phyloP scores from a whole-genome alignment of 768 basidiomycete genomes.

The Calocera viscosa region DNA sequence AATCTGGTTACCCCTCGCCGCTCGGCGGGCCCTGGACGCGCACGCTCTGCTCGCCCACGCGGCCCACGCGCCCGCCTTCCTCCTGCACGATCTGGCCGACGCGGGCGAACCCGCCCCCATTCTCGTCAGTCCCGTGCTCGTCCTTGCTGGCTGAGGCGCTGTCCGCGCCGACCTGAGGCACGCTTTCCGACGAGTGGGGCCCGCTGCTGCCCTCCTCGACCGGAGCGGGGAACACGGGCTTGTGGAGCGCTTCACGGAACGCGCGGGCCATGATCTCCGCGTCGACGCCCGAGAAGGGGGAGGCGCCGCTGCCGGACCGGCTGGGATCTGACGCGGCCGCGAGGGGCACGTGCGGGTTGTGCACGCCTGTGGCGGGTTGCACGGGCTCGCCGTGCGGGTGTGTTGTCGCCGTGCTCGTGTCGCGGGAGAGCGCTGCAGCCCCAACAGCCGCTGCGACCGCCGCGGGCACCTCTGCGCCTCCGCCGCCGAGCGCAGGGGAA shows the following conservation, averaged over 20 bases:
- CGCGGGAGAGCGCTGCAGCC: background rate
- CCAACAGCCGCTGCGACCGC: background rate
- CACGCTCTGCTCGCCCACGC: slow-evolving; percentile 4
- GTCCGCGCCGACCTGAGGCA: background rate
- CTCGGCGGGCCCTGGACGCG: background rate
- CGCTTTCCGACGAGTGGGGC: background rate
- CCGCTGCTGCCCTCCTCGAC: slow-evolving; percentile 55
- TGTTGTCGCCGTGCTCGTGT: background rate
- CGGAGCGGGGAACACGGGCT: slow-evolving; percentile 71
- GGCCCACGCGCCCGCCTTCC: background rate
- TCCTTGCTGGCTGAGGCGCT: background rate
- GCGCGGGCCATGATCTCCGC: slow-evolving; percentile 90
- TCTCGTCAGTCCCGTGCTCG: background rate
- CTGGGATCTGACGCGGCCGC: background rate
- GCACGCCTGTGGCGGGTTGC: background rate
- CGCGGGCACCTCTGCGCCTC: background rate
- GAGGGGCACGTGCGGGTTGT: background rate
- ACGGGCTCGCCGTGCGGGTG: background rate
- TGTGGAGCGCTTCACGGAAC: slow-evolving; percentile 74
- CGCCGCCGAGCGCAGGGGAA: background rate
- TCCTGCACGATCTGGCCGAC: background rate
- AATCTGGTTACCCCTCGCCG: background rate
- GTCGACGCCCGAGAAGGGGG: slow-evolving; percentile 59
- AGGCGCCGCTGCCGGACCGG: slow-evolving; percentile 2
- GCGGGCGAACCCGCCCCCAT: background rate